Base-by-base conservation (phyloP, 2,329 filamentous ascomycete species). In the Lojkania enalia region DNA sequence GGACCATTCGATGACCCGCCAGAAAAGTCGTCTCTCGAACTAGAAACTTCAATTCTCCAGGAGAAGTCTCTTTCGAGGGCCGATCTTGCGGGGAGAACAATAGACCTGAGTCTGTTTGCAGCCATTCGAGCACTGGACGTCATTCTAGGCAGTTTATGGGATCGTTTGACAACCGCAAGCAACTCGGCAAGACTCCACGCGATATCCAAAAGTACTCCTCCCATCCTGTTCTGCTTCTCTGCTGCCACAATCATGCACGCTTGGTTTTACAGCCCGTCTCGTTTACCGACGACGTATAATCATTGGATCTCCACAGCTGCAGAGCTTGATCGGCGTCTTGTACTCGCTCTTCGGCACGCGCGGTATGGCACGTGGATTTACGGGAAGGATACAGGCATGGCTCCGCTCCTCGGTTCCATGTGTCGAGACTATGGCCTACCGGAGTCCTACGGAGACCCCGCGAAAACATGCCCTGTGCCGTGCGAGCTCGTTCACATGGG, bases 401-500 rank as follows among this genome's bases (percentile, higher is more conserved):
- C 84, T 1, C 71, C 77, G 9, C 75, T 94, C 7, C 77, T 95
- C 0, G 76, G 82, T 52, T 74, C 77, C 49, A 88, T 95, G 84
- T 90, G 86, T 63, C 73, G 71, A 50, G 86, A 94, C 54, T 86
- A 86, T 67, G 72, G 73, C 20, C 82, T 83, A 74, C 88, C 89
- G 0, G 60, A 75, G n/a, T 71, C 73, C 44, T 90, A 85, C 80
- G 89, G 87, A 15, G 84, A 95, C 66, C 88, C 89, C 1, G 76
- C 78, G 14, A 75, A 77, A 44, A 80, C 84, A 0, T 71, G 85
- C 7, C 90, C 89, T 0, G 86, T 92, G 46, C 88, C 88, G 1
- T 95, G 90, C 70, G 84, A 90, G 65, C 76, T 95, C 52, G 88
- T 94, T 2, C 90, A 95, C 71, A 89, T 90, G 83, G 86, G 86